Evolutionary conservation across 2,329 filamentous ascomycete genomes (phyloP).

Genomic region (Diplodia corticola): DNA sequence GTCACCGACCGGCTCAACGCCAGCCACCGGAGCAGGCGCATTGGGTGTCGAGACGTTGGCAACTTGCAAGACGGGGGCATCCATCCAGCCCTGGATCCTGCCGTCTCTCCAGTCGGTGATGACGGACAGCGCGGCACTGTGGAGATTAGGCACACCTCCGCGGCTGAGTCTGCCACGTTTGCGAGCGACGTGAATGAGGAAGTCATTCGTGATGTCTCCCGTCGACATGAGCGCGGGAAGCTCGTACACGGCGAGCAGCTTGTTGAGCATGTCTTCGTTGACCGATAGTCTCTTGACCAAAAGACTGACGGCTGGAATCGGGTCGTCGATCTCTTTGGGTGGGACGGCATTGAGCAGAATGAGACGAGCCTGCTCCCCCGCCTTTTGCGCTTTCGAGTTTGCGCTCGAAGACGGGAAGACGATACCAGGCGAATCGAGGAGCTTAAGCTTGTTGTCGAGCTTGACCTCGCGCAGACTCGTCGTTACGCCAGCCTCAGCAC

Average conservation of each 20-base stretch:
- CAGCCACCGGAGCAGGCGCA: constrained; percentile 2
- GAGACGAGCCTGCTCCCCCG: constrained; percentile 77
- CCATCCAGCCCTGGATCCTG: constrained; percentile 88
- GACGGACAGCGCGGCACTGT: constrained; percentile 85
- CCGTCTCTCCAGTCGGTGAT: constrained; percentile 97
- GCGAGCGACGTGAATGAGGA: constrained; percentile 90
- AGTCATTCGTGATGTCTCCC: constrained; percentile 82
- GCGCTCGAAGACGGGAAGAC: constrained; percentile 73
- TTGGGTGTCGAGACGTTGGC: constrained; percentile 40
- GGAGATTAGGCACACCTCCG: constrained; percentile 86
- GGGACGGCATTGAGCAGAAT: constrained; percentile 89
- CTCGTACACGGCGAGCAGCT: constrained; percentile 80
- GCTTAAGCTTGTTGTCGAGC: constrained; percentile 88
- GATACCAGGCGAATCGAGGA: constrained; percentile 92
- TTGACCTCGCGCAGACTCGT: constrained; percentile 87
- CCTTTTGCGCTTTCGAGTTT: constrained; percentile 50
- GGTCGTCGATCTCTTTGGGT: constrained; percentile 91
- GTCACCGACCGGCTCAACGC: constrained; percentile 54
- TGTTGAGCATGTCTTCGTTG: constrained; percentile 71
- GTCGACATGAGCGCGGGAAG: constrained; percentile 73
- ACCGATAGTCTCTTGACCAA: constrained; percentile 78
- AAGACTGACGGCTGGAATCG: constrained; percentile 79
- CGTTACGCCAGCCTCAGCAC: constrained; percentile 89
- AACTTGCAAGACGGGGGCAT: constrained; percentile 68
- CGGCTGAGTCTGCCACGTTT: constrained; percentile 87